These are phyloP conservation scores for Spongospora subterranea DNA, from an alignment of 208 protist species.

Conservation along the genomic window DNA sequence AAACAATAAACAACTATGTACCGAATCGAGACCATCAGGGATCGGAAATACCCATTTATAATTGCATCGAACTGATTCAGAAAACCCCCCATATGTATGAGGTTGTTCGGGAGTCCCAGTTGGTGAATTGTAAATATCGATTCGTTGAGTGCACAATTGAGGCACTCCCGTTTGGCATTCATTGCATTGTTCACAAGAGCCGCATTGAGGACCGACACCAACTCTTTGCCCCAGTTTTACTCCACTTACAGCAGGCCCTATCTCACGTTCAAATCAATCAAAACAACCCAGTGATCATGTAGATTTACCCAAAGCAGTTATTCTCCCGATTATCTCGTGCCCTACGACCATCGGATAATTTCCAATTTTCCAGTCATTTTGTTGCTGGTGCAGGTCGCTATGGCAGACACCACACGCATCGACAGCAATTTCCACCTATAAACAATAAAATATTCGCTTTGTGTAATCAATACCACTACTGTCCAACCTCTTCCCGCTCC, in stretches of 20 bases:
- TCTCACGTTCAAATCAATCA: not conserved
- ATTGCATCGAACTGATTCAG: not conserved
- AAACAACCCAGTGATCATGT: not conserved
- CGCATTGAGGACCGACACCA: not conserved
- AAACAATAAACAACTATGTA: not conserved
- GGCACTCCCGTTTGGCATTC: not conserved
- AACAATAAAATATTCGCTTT: too few relatives aligned
- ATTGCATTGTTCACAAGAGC: not conserved
- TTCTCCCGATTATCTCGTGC: constrained; percentile 34
- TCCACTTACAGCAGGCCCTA: not conserved
- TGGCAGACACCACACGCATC: constrained; percentile 43
- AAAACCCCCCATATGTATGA: constrained; percentile 9
- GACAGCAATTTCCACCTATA: constrained; percentile 1
- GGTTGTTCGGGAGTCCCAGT: not conserved
- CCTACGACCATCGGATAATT: constrained; percentile 21
- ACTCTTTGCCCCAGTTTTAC: not conserved
- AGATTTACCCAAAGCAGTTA: constrained; percentile 22
- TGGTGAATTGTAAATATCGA: not conserved
- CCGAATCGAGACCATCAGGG: constrained; percentile 17
- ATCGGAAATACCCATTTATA: constrained; percentile 42
- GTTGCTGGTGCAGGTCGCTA: not conserved
- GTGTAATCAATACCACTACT: too few relatives aligned
- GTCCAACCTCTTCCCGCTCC: not conserved
- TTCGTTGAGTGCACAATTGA: not conserved
- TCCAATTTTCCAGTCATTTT: not conserved